Evolutionary conservation across 257 asterid species (phyloP).

Genomic region (Plectranthus barbatus): DNA sequence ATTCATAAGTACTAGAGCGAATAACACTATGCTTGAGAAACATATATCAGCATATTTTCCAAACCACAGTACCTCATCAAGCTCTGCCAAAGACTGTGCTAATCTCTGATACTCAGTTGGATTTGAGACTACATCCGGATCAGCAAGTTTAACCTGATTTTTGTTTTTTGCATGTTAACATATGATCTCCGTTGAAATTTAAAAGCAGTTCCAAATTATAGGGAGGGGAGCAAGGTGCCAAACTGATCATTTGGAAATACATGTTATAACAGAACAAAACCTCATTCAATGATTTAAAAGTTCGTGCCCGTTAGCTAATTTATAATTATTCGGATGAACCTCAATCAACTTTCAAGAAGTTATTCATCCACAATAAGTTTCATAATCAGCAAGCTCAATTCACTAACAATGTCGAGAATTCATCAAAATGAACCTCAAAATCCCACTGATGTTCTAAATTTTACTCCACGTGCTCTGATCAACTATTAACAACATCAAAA

Average conservation of each 20-base stretch:
- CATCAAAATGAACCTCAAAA: background rate
- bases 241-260: constrained; percentile 6
- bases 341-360: background rate
- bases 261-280: background rate
- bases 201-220: constrained; percentile 4
- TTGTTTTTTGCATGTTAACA: background rate
- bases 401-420: background rate
- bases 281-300: background rate
- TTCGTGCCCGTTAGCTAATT: background rate
- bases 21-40: background rate
- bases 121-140: constrained; percentile 86
- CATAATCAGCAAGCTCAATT: background rate
- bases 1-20: background rate
- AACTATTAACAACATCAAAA: background rate
- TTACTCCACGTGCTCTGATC: background rate
- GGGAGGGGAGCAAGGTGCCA: constrained; percentile 5
- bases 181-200: background rate
- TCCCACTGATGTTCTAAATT: background rate
- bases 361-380: too few species aligned
- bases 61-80: constrained; percentile 65
- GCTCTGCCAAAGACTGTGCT: constrained; percentile 92
- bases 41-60: constrained; percentile 2
- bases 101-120: constrained; percentile 87
- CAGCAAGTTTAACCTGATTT: constrained; percentile 73
- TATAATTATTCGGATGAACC: too few species aligned